Evolutionary conservation across 2,329 filamentous ascomycete genomes (phyloP).

Genomic region (Sordariomycetes sp.): DNA sequence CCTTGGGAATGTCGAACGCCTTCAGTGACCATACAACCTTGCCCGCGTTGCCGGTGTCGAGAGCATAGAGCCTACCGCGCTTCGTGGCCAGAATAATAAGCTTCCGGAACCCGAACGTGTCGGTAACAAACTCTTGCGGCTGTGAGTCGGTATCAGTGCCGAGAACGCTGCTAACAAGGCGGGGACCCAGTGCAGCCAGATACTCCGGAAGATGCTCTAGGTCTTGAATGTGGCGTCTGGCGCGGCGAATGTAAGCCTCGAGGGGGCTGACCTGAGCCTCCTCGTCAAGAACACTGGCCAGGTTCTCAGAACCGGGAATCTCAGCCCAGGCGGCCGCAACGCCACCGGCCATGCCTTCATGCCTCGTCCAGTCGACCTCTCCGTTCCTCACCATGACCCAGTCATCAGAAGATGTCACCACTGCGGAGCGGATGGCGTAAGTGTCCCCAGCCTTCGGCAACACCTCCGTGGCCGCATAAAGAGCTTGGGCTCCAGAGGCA

Average conservation of each 20-base stretch:
- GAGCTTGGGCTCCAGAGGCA: slow-evolving; percentile 26
- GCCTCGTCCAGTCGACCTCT: slow-evolving; percentile 63
- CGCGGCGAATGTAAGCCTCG: slow-evolving; percentile 75
- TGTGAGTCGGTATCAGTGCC: slow-evolving; percentile 31
- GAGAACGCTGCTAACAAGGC: slow-evolving; percentile 51
- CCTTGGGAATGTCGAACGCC: slow-evolving; percentile 41
- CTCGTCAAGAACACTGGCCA: slow-evolving; percentile 70
- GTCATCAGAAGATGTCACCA: slow-evolving; percentile 54
- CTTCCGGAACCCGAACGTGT: slow-evolving; percentile 83
- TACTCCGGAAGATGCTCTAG: slow-evolving; percentile 64
- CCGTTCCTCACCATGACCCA: slow-evolving; percentile 81
- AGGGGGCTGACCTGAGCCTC: slow-evolving; percentile 74
- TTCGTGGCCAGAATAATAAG: slow-evolving; percentile 68
- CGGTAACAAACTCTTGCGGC: slow-evolving; percentile 39
- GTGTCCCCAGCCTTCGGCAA: slow-evolving; percentile 53
- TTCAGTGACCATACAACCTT: slow-evolving; percentile 63
- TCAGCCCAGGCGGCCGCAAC: slow-evolving; percentile 72
- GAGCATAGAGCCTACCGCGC: slow-evolving; percentile 64
- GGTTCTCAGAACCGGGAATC: slow-evolving; percentile 55
- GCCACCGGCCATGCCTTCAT: slow-evolving; percentile 71
- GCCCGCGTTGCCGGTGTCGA: slow-evolving; percentile 66
- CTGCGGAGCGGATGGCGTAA: slow-evolving; percentile 67
- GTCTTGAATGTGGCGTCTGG: slow-evolving; percentile 70
- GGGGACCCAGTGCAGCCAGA: slow-evolving; percentile 53
- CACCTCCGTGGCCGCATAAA: slow-evolving; percentile 71